Base-by-base conservation (phyloP, 2,329 filamentous ascomycete species). In the Pseudogymnoascus sp. region DNA sequence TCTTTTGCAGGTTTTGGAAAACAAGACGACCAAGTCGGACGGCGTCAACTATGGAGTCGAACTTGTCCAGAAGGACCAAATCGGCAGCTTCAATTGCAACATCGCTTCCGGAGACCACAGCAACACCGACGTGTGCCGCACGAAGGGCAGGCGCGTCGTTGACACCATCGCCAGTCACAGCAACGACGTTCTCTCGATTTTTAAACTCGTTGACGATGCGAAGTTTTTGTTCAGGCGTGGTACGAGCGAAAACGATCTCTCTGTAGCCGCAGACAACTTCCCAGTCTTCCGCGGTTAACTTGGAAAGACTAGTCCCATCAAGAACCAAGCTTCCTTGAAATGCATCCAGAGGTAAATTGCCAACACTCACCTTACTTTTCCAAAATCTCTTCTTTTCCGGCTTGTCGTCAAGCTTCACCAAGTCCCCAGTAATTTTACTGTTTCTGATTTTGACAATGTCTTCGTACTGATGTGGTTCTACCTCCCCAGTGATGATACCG, bases 1-100 rank as follows among this genome's bases (percentile, higher is more conserved):
- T 70, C 79, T 89, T 90, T 71, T 90, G 86, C 65, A 90, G 88
- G 67, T 90, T 90, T 77, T 89, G 86, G 68, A 89, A 88, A 61
- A 89, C 79, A 40, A 87, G 78, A 56, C 88, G 82, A n/a, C 88
- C 88, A 74, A 89, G 86, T 71, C 87, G 83, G 59, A 90, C 86
- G 36, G 85, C 87, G n/a, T 84, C 87, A 42, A 90, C 81, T 62
- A 89, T 90, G 31, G 88, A 91, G 14, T 91, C 89, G 72, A 96
- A 96, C 76, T 96, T 93, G 72, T 95, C 90, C 0, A 90, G 92
- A 44, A 96, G 78, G 37, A 96, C 90, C 82, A 96, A 95, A 71
- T 96, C 91, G 1, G 90, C 89, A 2, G 91, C 91, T 75, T 95
- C 87, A 70, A 90, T 90, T 66, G 88, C 87, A 11, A 91, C 88